A percentile compares a stretch with the other conserved stretches of the same genome.
Evolutionary conservation across 2,329 filamentous ascomycete genomes (phyloP).

Genomic region (Claviceps digitariae): DNA sequence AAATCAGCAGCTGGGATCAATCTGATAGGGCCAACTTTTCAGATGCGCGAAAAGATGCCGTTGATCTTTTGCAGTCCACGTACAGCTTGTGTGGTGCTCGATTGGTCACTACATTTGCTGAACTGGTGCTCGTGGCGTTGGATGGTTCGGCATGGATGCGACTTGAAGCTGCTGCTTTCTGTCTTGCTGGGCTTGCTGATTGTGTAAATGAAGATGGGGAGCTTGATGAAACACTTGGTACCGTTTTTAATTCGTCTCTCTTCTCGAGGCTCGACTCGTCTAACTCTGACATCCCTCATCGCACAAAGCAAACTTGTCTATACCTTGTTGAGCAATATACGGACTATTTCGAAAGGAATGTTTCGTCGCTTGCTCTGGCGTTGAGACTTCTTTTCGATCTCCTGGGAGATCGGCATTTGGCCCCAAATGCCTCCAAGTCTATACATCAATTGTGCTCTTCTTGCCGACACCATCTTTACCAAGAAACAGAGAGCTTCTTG

Average conservation of each 20-base stretch:
- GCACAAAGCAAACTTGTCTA: conserved; percentile 55
- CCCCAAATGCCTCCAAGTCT: conserved; percentile 57
- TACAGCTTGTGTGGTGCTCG: conserved; percentile 47
- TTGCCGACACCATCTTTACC: conserved; percentile 54
- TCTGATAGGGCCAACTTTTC: conserved; percentile 53
- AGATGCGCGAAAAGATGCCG: conserved; percentile 65
- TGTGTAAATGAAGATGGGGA: conserved; percentile 43
- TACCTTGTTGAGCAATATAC: conserved; percentile 59
- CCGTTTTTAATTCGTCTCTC: conserved; percentile 48
- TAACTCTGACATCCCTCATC: conserved; percentile 40
- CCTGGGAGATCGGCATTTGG: conserved; percentile 47
- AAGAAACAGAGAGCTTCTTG: conserved; percentile 55
- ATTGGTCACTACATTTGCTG: conserved; percentile 43
- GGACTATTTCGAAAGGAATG: conserved; percentile 61
- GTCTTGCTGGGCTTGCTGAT: conserved; percentile 53
- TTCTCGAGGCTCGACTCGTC: conserved; percentile 39
- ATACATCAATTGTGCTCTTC: conserved; percentile 64
- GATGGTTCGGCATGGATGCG: conserved; percentile 39
- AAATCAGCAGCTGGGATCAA: conserved; percentile 54
- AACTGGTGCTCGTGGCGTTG: conserved; percentile 38
- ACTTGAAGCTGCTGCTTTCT: conserved; percentile 48
- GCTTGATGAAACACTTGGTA: conserved; percentile 44
- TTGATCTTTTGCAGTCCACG: conserved; percentile 60
- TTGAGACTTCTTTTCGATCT: conserved; percentile 63
- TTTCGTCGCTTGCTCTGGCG: conserved; percentile 52